Evolutionary conservation across 1,139 yeast genomes (phyloP), one percentile per base, ranked within the genome.

Genomic region (Taiozyma onychis): DNA sequence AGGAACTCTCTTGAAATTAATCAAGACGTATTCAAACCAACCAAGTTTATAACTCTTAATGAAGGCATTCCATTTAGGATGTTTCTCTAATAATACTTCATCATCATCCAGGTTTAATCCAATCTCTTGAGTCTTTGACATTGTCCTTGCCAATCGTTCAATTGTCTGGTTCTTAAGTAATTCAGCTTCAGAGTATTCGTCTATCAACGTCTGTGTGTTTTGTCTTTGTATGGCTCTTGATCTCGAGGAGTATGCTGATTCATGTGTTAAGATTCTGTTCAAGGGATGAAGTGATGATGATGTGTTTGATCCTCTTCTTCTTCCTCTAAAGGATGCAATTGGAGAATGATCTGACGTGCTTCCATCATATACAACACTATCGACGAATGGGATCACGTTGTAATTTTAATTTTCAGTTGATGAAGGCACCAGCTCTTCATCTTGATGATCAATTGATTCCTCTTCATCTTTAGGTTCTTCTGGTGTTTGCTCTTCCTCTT

Each of bases 1-100:
- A 45, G 83, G 83, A 0, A 95, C 95, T 16, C 95, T 76, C 43
- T 75, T 61, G 55, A 90, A 77, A 66, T 88, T 89, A 21, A 63
- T 56, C 22, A 67, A n/a, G 43, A 70, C 53, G 49, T 67, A 71
- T 4, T 68, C 60, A 0, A 72, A 24, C 57, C 62, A 66, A 14
- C 66, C 59, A 11, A 72, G 54, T 41, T 66, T 63, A 51, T 71
- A 67, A 47, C 62, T 71, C 14, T 58, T 48, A 6, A 71, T 57
- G 48, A 70, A 67, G 2, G 59, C 50, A 9, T 57, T 49, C 47
- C 48, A 46, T 42, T 44, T 54, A 0, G 53, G 41, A 37, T 21
- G 41, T 18, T 35, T 37, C 6, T 21, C 24, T 27, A 16, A 18
- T 18, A 28, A 41, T 4, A 39, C 45, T 26, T 43, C 39, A 18